Conservation (phyloP, 2,329 filamentous ascomycete genomes). For the Arachnomyces sp. region DNA sequence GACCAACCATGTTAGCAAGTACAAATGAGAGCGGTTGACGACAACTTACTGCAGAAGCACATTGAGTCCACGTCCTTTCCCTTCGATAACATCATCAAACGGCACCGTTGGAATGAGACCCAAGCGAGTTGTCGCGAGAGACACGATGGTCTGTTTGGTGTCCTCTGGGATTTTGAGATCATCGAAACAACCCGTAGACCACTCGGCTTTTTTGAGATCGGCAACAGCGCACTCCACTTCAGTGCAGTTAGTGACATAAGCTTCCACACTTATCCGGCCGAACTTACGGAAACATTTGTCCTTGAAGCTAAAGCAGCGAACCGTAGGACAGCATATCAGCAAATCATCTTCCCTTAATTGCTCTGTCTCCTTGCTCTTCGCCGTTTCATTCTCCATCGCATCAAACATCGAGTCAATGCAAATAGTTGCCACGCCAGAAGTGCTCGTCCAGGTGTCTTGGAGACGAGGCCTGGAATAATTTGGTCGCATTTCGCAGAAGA, state of each 20-base stretch:
- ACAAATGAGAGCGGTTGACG: neutral
- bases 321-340: constrained; percentile 14
- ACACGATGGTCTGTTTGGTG: constrained; percentile 13
- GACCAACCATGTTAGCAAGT: neutral
- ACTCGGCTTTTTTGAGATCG: constrained; percentile 14
- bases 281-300: constrained; percentile 18
- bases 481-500: constrained; percentile 18
- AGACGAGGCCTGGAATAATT: constrained; percentile 16
- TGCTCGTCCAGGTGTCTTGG: constrained; percentile 10
- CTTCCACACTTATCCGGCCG: neutral
- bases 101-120: constrained; percentile 12
- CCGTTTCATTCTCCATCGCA: constrained; percentile 10
- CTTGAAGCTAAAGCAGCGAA: constrained; percentile 17
- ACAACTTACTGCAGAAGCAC: constrained; percentile 19
- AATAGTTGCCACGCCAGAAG: too few relatives aligned
- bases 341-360: constrained; percentile 12
- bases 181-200: constrained; percentile 10
- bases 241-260: constrained; percentile 3
- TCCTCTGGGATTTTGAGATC: constrained; percentile 16
- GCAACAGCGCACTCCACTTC: constrained; percentile 11
- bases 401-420: too few relatives aligned
- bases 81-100: constrained; percentile 23
- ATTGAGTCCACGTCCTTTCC: constrained; percentile 26
- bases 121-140: constrained; percentile 7
- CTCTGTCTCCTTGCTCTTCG: constrained; percentile 9